Percentiles rank a stretch among this genome's conserved stretches.
phyloP scores from a whole-genome alignment of 257 asterid genomes.

The Capsicum pubescens region DNA sequence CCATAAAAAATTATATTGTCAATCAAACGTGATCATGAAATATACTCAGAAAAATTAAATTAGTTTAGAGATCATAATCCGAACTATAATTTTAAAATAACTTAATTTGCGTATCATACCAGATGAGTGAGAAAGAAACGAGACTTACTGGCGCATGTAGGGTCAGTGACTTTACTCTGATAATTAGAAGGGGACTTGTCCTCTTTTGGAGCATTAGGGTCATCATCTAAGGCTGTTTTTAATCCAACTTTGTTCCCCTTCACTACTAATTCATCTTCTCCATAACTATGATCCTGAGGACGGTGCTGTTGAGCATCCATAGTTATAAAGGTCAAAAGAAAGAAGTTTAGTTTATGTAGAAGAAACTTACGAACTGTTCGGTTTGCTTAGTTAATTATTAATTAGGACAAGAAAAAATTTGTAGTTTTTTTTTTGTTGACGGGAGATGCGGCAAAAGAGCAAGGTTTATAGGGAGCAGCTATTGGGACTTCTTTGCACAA shows the following conservation, averaged over 20 bases:
- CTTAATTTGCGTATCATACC: too few relatives aligned
- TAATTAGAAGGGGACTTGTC: conserved; percentile 44
- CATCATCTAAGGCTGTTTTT: conserved; percentile 41
- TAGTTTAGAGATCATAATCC: too few relatives aligned
- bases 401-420: not conserved
- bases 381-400: not conserved
- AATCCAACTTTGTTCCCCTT: conserved; percentile 31
- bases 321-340: not conserved
- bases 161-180: conserved; percentile 62
- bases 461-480: not conserved
- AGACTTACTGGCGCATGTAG: conserved; percentile 52
- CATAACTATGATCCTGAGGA: not conserved
- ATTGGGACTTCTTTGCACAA: not conserved
- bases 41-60: too few relatives aligned
- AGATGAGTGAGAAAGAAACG: too few relatives aligned
- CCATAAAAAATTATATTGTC: too few relatives aligned
- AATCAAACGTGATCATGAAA: too few relatives aligned
- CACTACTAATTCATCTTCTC: not conserved
- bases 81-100: too few relatives aligned
- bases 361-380: not conserved
- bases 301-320: not conserved
- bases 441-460: not conserved
- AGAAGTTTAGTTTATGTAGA: too few relatives aligned
- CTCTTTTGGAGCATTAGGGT: conserved; percentile 49
- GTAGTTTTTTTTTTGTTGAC: not conserved